phyloP scores from a whole-genome alignment of 2,329 filamentous ascomycete genomes.

The Talaromyces islandicus region DNA sequence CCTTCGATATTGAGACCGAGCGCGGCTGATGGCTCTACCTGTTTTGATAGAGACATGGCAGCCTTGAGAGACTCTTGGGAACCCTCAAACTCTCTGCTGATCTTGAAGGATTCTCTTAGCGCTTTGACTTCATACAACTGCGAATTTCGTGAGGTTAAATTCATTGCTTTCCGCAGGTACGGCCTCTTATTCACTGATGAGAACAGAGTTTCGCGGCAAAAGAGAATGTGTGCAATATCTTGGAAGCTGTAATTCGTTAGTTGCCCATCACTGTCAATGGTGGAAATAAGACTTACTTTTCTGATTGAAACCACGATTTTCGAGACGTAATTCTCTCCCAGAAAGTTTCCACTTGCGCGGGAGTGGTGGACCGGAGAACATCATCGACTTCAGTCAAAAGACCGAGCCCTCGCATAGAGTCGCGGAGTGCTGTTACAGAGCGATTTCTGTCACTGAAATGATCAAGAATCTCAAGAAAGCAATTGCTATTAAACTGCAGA shows the following conservation, averaged over 20 bases:
- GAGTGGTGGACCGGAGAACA: slow-evolving; percentile 56
- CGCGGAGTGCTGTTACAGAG: slow-evolving; percentile 43
- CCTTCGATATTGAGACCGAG: slow-evolving; percentile 73
- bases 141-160: slow-evolving; percentile 57
- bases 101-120: slow-evolving; percentile 67
- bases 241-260: slow-evolving; percentile 26
- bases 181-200: slow-evolving; percentile 68
- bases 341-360: slow-evolving; percentile 55
- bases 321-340: slow-evolving; percentile 61
- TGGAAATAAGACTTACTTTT: slow-evolving; percentile 49
- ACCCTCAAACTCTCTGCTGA: slow-evolving; percentile 73
- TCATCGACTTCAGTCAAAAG: slow-evolving; percentile 78
- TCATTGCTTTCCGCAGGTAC: slow-evolving; percentile 56
- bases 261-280: neutral
- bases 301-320: slow-evolving; percentile 73
- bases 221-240: slow-evolving; percentile 74
- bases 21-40: slow-evolving; percentile 63
- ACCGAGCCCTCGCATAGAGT: slow-evolving; percentile 60
- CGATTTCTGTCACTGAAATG: slow-evolving; percentile 29
- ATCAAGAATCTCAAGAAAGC: slow-evolving; percentile 45
- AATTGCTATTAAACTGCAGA: slow-evolving; percentile 55
- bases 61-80: slow-evolving; percentile 82
- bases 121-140: slow-evolving; percentile 68
- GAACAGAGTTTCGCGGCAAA: slow-evolving; percentile 75
- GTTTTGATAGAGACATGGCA: slow-evolving; percentile 72